A percentile compares a stretch with the other conserved stretches of the same genome.
These are phyloP conservation scores for Papiliotrema flavescens DNA, from an alignment of 1,284 basidiomycete genomes.

Conservation along the genomic window DNA sequence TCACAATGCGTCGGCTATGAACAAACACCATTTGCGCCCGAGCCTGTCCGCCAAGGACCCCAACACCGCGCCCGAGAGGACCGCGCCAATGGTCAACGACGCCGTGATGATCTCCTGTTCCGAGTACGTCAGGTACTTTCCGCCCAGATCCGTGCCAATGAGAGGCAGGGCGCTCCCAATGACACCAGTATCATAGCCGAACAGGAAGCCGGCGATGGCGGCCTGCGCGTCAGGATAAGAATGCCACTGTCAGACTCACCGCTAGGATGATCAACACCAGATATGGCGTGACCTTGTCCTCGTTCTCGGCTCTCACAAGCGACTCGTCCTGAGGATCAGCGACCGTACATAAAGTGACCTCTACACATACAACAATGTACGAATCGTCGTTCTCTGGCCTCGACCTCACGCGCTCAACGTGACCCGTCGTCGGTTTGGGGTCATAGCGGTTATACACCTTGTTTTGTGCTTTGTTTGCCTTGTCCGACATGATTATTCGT, in stretches of 20 bases:
- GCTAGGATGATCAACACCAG: conserved; percentile 1
- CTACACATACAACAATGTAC: no score
- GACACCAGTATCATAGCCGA: conserved; percentile 18
- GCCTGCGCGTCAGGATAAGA: conserved; percentile 2
- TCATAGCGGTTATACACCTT: no score
- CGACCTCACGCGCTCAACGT: no score
- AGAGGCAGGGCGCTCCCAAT: conserved; percentile 17
- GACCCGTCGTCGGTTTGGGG: no score
- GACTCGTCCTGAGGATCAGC: background rate
- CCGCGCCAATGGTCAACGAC: conserved; percentile 3
- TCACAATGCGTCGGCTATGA: conserved; percentile 10
- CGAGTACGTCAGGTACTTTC: conserved; percentile 1
- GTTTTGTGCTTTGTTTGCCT: no score
- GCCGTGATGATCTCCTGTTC: conserved; percentile 12
- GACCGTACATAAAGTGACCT: no score
- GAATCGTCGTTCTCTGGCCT: no score
- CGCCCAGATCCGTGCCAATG: conserved; percentile 13
- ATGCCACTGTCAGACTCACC: background rate
- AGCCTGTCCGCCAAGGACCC: conserved; percentile 3
- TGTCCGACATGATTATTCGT: no score
- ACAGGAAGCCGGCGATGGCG: conserved; percentile 19
- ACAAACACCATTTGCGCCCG: conserved; percentile 3
- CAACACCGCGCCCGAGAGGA: background rate
- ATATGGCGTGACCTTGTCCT: conserved; percentile 3
- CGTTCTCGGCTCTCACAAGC: conserved; percentile 1